Evolutionary conservation across 2,329 filamentous ascomycete genomes (phyloP), one percentile per base, ranked within the genome.

Genomic region (Aspergillus sclerotialis): DNA sequence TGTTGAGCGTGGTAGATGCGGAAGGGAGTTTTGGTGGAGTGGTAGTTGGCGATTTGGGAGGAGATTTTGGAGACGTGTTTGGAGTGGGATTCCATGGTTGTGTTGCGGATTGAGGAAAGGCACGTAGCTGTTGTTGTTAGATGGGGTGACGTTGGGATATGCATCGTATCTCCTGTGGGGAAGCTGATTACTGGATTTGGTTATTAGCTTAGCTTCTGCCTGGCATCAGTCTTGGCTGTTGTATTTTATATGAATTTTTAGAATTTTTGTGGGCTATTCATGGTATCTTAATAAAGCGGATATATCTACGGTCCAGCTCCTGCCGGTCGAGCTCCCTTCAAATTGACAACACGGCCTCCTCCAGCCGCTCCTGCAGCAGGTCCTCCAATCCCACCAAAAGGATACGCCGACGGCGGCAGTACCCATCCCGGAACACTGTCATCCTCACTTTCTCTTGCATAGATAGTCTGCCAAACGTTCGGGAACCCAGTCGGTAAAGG

Each of bases 401-500:
- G 14, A 32, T 29, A 32, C 17, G 39, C 13, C 13, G 30, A 18
- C 12, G 47, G 46, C 12, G 49, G 48, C 21, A 71, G 75, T 7
- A 88, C 84, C 85, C 84, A 92, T 1, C 84, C 86, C 0, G 84
- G 81, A 24, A 89, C 80, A 28, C 76, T 74, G 0, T 74, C 70
- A 43, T 80, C 74, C 28, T 74, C 70, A 10, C 70, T 70, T 36
- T 78, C 73, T 44, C 75, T 75, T 21, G 74, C 69, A 29, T 67
- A 70, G 11, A 93, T 73, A 0, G 82, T 80, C 37, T 78, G 70
- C 72, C 81, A 87, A 1, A 85, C 77, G 28, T 66, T 68, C 1
- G 89, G 88, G 67, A 90, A 95, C 2, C 65, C 65, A 2, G 63
- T 66, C 0, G 61, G 56, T 16, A 65, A 38, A 3, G 66, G 61